phyloP scores from a whole-genome alignment of 2,329 filamentous ascomycete genomes.

The Penicillium sp. region DNA sequence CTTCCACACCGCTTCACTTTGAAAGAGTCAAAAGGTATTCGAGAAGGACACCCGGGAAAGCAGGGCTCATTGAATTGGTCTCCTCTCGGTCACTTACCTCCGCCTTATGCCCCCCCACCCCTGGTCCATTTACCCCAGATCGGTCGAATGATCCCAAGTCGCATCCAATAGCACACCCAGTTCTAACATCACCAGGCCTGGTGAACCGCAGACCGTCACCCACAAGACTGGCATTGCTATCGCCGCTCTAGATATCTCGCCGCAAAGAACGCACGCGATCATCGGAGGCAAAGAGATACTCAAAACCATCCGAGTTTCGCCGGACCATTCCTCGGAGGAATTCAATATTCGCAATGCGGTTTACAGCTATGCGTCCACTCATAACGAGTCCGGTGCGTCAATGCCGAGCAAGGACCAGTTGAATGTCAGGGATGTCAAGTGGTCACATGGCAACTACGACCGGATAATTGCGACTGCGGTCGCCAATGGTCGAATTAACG shows the following conservation, averaged over 20 bases:
- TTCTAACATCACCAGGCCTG: constrained; percentile 41
- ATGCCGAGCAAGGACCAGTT: constrained; percentile 60
- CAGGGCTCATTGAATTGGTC: background rate
- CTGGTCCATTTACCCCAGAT: constrained; percentile 1
- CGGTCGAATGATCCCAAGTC: background rate
- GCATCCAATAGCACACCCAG: constrained; percentile 6
- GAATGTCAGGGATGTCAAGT: constrained; percentile 67
- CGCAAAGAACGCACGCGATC: constrained; percentile 63
- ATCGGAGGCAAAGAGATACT: constrained; percentile 67
- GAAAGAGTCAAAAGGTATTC: background rate
- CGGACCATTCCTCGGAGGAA: constrained; percentile 61
- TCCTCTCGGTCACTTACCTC: background rate
- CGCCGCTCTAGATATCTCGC: constrained; percentile 64
- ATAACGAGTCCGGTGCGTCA: constrained; percentile 49
- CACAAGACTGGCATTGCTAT: constrained; percentile 68
- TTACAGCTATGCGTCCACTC: constrained; percentile 58
- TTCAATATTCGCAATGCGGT: constrained; percentile 65
- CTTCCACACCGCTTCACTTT: constrained; percentile 19
- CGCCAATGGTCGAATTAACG: constrained; percentile 65
- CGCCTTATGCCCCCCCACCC: constrained; percentile 4
- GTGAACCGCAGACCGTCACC: constrained; percentile 57
- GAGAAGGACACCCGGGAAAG: background rate
- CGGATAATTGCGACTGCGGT: constrained; percentile 65
- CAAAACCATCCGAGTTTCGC: constrained; percentile 63
- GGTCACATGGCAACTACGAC: constrained; percentile 64